These are phyloP conservation scores for Persicaria maculosa DNA, from an alignment of 148 eudicot species.

Conservation along the genomic window DNA sequence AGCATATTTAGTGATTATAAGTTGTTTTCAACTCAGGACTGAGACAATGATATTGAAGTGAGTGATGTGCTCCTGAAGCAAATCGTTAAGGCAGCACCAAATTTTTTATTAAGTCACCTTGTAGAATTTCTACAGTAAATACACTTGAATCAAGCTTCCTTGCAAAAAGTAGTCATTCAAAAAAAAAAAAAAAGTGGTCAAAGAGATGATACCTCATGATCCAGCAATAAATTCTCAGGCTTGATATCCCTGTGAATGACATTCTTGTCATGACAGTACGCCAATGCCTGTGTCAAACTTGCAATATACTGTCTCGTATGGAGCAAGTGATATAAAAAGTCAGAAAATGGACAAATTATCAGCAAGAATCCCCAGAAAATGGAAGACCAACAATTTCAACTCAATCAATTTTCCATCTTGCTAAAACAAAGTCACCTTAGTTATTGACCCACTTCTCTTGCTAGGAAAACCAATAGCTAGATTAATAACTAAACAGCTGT, in stretches of 20 bases:
- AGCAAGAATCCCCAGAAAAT: neutral
- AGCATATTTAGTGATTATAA: neutral
- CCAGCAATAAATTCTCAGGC: conserved; percentile 87
- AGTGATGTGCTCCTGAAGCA: neutral
- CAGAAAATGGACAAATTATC: neutral
- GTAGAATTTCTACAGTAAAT: neutral
- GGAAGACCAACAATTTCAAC: neutral
- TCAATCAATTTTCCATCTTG: neutral
- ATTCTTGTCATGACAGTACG: conserved; percentile 77
- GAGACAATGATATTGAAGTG: neutral
- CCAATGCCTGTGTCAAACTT: conserved; percentile 73
- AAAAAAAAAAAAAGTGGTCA: neutral
- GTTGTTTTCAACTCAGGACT: neutral
- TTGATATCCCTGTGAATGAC: conserved; percentile 95
- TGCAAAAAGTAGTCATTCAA: neutral
- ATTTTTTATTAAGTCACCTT: neutral
- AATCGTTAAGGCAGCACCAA: neutral
- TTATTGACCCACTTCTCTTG: neutral
- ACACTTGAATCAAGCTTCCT: neutral
- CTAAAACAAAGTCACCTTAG: neutral
- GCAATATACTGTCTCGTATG: conserved; percentile 50
- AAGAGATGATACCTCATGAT: conserved; percentile 61
- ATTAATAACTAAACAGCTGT: neutral
- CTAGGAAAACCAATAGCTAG: neutral
- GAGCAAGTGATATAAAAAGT: neutral